These are phyloP conservation scores for Cardamine occulta DNA, from an alignment of 345 rosid genomes.

Conservation along the genomic window DNA sequence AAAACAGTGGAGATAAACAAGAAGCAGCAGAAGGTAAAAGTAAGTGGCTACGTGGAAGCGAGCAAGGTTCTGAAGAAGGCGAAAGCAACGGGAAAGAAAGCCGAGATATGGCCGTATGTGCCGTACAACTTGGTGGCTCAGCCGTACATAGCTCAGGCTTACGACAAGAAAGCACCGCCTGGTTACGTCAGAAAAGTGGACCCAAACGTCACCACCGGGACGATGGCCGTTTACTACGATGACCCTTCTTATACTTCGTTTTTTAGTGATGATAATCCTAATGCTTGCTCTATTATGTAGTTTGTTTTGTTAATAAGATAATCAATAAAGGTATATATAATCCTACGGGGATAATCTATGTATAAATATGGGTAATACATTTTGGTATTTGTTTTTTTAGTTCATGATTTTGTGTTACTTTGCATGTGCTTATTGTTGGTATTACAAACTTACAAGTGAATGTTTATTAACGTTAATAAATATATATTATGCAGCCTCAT, in stretches of 20 bases:
- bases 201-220: slow-evolving; percentile 42
- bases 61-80: slow-evolving; percentile 87
- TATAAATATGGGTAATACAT: slow-evolving; percentile 6
- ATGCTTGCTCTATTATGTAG: slow-evolving; percentile 90
- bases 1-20: slow-evolving; percentile 81
- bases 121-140: slow-evolving; percentile 91
- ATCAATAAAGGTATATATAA: neutral
- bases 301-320: neutral
- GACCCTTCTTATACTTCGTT: slow-evolving; percentile 57
- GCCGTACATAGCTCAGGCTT: slow-evolving; percentile 70
- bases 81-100: slow-evolving; percentile 84
- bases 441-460: slow-evolving; percentile 22
- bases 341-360: neutral
- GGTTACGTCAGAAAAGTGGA: slow-evolving; percentile 87
- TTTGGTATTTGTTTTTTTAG: slow-evolving; percentile 16
- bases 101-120: slow-evolving; percentile 96
- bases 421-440: slow-evolving; percentile 36
- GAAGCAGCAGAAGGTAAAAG: slow-evolving; percentile 91
- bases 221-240: slow-evolving; percentile 56
- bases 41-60: slow-evolving; percentile 78
- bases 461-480: slow-evolving; percentile 18
- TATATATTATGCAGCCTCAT: too few species aligned
- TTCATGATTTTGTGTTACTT: slow-evolving; percentile 30
- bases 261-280: slow-evolving; percentile 93
- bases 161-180: slow-evolving; percentile 97